A percentile compares a stretch with the other conserved stretches of the same genome.
phyloP scores from a whole-genome alignment of 2,329 filamentous ascomycete species.

The Fusarium sp. region DNA sequence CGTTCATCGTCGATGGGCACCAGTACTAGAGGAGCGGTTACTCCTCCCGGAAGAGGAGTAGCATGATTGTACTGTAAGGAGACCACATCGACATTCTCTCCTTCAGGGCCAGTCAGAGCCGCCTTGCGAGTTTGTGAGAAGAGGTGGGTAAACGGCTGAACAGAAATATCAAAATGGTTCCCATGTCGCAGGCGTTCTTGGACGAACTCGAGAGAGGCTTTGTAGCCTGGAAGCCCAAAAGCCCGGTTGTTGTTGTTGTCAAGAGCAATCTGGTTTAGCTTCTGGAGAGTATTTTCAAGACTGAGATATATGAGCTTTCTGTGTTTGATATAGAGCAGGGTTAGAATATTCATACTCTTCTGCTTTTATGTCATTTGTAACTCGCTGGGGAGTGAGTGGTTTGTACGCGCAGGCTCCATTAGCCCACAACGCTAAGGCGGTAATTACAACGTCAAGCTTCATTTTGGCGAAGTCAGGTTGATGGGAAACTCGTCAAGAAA shows the following conservation, averaged over 20 bases:
- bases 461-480: neutral
- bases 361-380: slow-evolving; percentile 15
- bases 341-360: neutral
- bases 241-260: slow-evolving; percentile 19
- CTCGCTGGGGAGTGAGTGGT: slow-evolving; percentile 12
- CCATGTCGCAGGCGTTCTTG: neutral
- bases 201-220: slow-evolving; percentile 27
- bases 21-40: slow-evolving; percentile 49
- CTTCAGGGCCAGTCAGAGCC: slow-evolving; percentile 10
- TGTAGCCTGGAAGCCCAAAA: slow-evolving; percentile 30
- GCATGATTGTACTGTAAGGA: slow-evolving; percentile 55
- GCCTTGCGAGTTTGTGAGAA: slow-evolving; percentile 21
- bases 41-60: slow-evolving; percentile 48
- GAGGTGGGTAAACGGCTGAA: slow-evolving; percentile 24
- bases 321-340: neutral
- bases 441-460: slow-evolving; percentile 1
- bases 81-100: slow-evolving; percentile 29
- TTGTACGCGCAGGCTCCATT: neutral
- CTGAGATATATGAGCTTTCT: neutral
- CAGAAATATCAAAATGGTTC: slow-evolving; percentile 6
- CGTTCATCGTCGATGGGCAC: slow-evolving; percentile 49
- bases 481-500: neutral
- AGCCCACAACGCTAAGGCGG: neutral
- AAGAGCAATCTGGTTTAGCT: slow-evolving; percentile 16
- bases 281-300: neutral